Conservation (phyloP, 2,329 filamentous ascomycete genomes). For the Alternaria rosae region DNA sequence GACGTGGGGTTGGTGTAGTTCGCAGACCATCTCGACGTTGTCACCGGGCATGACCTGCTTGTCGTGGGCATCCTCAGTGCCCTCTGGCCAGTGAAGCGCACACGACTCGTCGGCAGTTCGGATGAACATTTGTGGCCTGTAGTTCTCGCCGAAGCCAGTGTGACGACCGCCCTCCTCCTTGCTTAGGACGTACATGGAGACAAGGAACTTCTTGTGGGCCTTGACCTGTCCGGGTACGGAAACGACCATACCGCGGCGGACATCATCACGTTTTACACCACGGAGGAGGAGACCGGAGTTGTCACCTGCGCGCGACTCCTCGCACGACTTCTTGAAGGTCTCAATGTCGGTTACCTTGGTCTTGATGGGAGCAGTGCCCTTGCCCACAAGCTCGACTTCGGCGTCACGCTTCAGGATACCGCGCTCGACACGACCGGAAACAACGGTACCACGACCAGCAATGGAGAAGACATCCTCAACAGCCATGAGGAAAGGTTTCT, state of each 20-base stretch:
- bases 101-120: conserved; percentile 83
- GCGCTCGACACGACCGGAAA: conserved; percentile 96
- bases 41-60: conserved; percentile 98
- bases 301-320: conserved; percentile 94
- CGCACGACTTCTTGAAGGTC: conserved; percentile 99
- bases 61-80: conserved; percentile 71
- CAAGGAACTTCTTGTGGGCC: conserved; percentile 89
- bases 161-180: conserved; percentile 99
- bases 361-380: conserved; percentile 82
- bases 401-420: conserved; percentile 91
- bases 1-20: conserved; percentile 83
- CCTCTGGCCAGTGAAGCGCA: conserved; percentile 85
- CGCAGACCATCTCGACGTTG: conserved; percentile 96
- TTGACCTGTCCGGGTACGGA: conserved; percentile 82
- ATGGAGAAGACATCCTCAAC: conserved; percentile 74
- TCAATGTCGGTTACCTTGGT: conserved; percentile 99
- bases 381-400: conserved; percentile 94
- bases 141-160: conserved; percentile 94
- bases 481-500: conserved; percentile 99
- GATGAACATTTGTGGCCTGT: conserved; percentile 95
- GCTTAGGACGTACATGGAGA: conserved; percentile 94
- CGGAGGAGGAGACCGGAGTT: conserved; percentile 97
- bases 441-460: conserved; percentile 90
- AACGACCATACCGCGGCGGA: conserved; percentile 94
- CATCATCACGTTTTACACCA: conserved; percentile 94